A percentile compares a stretch with the other conserved stretches of the same genome.
Conservation (phyloP, 169 alveolate genomes). For the Eimeria falciformis region DNA sequence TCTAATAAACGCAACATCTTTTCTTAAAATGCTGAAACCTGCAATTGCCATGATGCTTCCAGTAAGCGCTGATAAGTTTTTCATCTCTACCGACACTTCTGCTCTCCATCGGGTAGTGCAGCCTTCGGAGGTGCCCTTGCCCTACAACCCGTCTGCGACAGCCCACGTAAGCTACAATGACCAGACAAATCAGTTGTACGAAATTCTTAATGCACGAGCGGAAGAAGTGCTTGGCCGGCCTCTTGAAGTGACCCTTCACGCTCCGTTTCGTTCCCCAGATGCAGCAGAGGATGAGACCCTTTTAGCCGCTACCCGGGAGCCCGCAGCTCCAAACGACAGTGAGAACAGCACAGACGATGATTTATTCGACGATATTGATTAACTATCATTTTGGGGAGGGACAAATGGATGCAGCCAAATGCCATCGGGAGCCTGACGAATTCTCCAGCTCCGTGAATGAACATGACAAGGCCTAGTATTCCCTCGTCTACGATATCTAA, state of each 20-base stretch:
- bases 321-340: background rate
- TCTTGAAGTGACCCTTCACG: background rate
- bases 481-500: background rate
- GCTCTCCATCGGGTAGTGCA: constrained; percentile 1
- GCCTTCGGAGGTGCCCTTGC: constrained; percentile 24
- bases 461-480: background rate
- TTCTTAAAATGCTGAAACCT: background rate
- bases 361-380: background rate
- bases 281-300: no score
- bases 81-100: constrained; percentile 40
- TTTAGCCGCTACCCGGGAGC: no score
- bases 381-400: background rate
- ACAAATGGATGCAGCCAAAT: no score
- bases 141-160: constrained; percentile 15
- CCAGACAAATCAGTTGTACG: constrained; percentile 14
- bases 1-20: constrained; percentile 12
- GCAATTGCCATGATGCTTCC: constrained; percentile 35
- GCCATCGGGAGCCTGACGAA: no score
- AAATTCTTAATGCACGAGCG: constrained; percentile 12
- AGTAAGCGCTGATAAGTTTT: constrained; percentile 11
- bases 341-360: background rate
- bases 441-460: background rate
- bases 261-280: background rate
- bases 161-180: background rate
- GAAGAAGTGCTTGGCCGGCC: constrained; percentile 41